These are phyloP conservation scores for Aspergillus hiratsukae DNA, from an alignment of 2,329 filamentous ascomycete genomes.

Conservation along the genomic window DNA sequence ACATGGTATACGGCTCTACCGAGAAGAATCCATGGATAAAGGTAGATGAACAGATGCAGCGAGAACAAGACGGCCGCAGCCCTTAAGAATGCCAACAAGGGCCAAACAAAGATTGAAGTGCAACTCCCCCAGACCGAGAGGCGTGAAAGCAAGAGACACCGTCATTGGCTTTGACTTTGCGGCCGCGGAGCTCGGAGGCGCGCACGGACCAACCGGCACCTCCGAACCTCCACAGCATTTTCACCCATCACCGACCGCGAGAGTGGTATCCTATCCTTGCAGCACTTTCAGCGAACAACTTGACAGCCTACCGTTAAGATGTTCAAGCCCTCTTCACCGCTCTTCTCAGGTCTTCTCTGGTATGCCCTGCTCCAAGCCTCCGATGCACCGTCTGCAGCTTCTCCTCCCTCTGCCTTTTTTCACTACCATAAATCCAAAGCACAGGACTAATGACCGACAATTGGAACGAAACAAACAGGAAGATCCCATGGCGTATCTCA, in stretches of 20 bases:
- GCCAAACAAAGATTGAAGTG: background rate
- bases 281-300: slow-evolving; percentile 7
- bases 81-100: slow-evolving; percentile 1
- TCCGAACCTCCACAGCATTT: slow-evolving; percentile 17
- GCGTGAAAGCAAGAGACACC: slow-evolving; percentile 11
- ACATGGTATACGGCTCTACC: slow-evolving; percentile 17
- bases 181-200: slow-evolving; percentile 18
- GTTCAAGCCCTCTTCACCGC: slow-evolving; percentile 75
- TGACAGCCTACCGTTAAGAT: slow-evolving; percentile 47
- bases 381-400: background rate
- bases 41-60: slow-evolving; percentile 4
- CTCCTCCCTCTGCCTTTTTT: background rate
- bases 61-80: background rate
- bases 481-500: slow-evolving; percentile 95
- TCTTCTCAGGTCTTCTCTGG: slow-evolving; percentile 80
- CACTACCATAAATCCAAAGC: background rate
- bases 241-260: slow-evolving; percentile 6
- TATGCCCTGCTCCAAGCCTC: slow-evolving; percentile 37
- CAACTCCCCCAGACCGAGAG: slow-evolving; percentile 1
- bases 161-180: slow-evolving; percentile 19
- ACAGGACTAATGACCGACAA: background rate
- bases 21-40: slow-evolving; percentile 20
- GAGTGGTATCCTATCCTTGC: slow-evolving; percentile 6
- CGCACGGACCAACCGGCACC: slow-evolving; percentile 17
- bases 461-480: slow-evolving; percentile 53